These are phyloP conservation scores for Helicostylum pulchrum DNA, from an alignment of 192 early-diverging fungal genomes.

Conservation along the genomic window DNA sequence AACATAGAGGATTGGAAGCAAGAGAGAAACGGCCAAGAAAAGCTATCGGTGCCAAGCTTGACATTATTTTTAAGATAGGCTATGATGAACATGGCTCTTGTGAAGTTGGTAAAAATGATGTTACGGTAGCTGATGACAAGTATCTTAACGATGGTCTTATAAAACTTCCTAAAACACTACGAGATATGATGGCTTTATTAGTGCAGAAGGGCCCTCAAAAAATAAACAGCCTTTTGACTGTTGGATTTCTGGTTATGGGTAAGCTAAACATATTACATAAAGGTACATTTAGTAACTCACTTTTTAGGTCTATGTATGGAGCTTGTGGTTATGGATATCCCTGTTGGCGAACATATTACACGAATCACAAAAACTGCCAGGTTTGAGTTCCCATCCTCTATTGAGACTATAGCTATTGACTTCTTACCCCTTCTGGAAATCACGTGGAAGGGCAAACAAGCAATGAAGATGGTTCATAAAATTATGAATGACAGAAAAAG, in stretches of 20 bases:
- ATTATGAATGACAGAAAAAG: neutral
- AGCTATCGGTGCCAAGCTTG: neutral
- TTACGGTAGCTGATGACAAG: neutral
- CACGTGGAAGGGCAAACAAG: neutral
- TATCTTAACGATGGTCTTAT: slow-evolving; percentile 2
- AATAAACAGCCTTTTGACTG: slow-evolving; percentile 1
- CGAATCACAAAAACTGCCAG: slow-evolving; percentile 4
- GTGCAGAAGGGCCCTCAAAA: neutral
- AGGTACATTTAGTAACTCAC: slow-evolving; percentile 5
- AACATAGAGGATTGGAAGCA: neutral
- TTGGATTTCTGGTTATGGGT: slow-evolving; percentile 11
- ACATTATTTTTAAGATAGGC: neutral
- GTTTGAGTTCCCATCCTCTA: slow-evolving; percentile 3
- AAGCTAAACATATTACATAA: slow-evolving; percentile 8
- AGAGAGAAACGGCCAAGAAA: neutral
- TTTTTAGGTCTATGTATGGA: slow-evolving; percentile 6
- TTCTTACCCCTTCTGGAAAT: neutral
- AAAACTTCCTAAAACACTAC: slow-evolving; percentile 4
- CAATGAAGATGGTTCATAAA: neutral
- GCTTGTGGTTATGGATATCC: slow-evolving; percentile 8
- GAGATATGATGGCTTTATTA: slow-evolving; percentile 2
- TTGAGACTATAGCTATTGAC: neutral
- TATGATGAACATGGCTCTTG: neutral
- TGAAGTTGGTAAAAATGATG: neutral
- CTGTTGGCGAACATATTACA: neutral